phyloP scores from a whole-genome alignment of 1,284 basidiomycete species.

The Fomitopsis pinicola region DNA sequence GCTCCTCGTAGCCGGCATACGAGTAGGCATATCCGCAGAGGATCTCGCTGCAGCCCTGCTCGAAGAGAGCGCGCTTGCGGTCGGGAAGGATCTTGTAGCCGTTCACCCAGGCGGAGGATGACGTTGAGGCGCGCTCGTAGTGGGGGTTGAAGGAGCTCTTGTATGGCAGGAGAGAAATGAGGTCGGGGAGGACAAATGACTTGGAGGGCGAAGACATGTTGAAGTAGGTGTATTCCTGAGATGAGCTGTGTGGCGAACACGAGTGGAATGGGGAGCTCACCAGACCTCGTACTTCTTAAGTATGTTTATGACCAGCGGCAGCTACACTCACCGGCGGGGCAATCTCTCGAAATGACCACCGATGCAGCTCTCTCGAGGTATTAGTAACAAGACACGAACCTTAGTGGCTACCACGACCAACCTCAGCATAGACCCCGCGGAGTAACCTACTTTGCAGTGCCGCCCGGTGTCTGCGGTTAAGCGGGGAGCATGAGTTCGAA shows the following conservation, averaged over 20 bases:
- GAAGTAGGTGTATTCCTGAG: conserved; percentile 4
- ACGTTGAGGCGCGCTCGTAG: conserved; percentile 48
- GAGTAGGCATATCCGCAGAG: conserved; percentile 61
- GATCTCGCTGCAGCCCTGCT: conserved; percentile 56
- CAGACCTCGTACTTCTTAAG: not conserved
- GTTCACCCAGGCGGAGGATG: conserved; percentile 61
- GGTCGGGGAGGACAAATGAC: conserved; percentile 54
- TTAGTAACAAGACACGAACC: not conserved
- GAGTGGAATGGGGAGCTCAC: not conserved
- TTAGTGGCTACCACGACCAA: not conserved
- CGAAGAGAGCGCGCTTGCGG: conserved; percentile 56
- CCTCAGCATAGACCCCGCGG: not conserved
- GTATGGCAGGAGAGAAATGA: conserved; percentile 45
- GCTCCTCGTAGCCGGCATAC: conserved; percentile 53
- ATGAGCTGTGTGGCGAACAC: not conserved
- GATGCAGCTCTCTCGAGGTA: not conserved
- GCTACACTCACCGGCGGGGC: not conserved
- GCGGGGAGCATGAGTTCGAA: not conserved
- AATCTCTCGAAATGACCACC: not conserved
- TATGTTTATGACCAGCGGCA: not conserved
- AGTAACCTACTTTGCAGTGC: not conserved
- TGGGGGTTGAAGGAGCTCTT: conserved; percentile 45
- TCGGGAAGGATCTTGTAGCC: conserved; percentile 56
- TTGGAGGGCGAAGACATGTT: conserved; percentile 28
- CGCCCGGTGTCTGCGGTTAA: not conserved